phyloP scores from a whole-genome alignment of 495 filamentous ascomycete species.

The Hypomontagnella submonticulosa region DNA sequence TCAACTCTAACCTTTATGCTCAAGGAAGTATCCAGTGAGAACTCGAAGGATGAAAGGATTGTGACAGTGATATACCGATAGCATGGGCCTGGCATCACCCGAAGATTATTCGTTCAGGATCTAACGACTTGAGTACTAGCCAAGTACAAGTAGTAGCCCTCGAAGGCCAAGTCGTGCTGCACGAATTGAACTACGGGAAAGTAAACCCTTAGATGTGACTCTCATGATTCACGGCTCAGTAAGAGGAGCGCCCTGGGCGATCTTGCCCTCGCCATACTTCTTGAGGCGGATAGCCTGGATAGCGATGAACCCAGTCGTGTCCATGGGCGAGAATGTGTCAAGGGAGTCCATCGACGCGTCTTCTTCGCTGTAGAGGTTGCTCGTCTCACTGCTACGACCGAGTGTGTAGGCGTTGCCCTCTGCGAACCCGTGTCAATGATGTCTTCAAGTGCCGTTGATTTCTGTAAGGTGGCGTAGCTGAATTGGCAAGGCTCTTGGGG shows the following conservation, averaged over 20 bases:
- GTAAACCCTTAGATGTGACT: no score
- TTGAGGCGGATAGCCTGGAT: constrained; percentile 88
- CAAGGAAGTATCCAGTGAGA: no score
- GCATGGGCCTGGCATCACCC: no score
- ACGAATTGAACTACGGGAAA: no score
- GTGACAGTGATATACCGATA: no score
- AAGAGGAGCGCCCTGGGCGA: constrained; percentile 65
- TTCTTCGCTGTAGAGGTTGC: constrained; percentile 85
- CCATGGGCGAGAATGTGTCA: constrained; percentile 76
- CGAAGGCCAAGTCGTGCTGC: no score
- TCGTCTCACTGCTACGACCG: constrained; percentile 77
- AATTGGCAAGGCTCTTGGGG: no score
- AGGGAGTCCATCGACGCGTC: constrained; percentile 91
- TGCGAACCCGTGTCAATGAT: constrained; percentile 74
- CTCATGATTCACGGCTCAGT: constrained; percentile 39
- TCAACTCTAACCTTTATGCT: no score
- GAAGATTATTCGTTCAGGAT: no score
- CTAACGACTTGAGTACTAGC: no score
- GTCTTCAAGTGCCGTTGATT: constrained; percentile 48
- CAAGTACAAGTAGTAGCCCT: no score
- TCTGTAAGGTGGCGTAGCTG: not conserved
- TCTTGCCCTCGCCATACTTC: constrained; percentile 84
- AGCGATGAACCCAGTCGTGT: constrained; percentile 77
- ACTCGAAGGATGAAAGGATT: no score
- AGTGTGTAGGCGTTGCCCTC: constrained; percentile 78